A percentile compares a stretch with the other conserved stretches of the same genome.
Conservation (phyloP, 2,329 filamentous ascomycete species). For the Stachybotrys chartarum region DNA sequence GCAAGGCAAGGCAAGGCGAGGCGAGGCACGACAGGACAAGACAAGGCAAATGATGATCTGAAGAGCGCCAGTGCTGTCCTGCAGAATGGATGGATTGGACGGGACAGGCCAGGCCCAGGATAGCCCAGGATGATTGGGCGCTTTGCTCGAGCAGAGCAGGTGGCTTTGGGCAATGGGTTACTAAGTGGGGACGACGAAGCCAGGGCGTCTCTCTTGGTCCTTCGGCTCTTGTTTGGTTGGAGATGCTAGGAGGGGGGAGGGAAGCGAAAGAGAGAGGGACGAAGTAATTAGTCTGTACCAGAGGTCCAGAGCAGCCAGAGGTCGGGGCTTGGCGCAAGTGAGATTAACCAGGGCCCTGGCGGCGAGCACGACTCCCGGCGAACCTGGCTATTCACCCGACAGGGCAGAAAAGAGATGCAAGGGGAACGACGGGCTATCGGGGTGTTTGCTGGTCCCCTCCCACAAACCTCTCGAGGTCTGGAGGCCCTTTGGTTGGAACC, state of each 20-base stretch:
- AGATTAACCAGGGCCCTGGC: not conserved
- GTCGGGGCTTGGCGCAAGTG: not conserved
- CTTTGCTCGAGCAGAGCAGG: not conserved
- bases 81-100: not conserved
- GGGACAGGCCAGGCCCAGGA: not conserved
- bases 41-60: not conserved
- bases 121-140: not conserved
- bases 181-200: not conserved
- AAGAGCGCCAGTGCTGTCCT: not conserved
- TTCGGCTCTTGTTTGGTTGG: not conserved
- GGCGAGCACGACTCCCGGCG: not conserved
- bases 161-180: slow-evolving; percentile 1
- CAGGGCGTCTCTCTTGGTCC: not conserved
- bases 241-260: not conserved
- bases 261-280: not conserved
- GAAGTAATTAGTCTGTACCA: not conserved
- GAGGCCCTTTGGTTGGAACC: not conserved
- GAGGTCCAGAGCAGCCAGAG: not conserved
- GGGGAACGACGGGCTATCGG: not conserved
- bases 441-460: not conserved
- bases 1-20: not conserved
- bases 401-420: not conserved
- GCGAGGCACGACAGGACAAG: not conserved
- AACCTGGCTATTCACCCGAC: not conserved
- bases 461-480: not conserved